Evolutionary conservation across 23 red algal species (phyloP), one percentile per base, ranked within the genome.

Genomic region (Pyropia haitanensis): DNA sequence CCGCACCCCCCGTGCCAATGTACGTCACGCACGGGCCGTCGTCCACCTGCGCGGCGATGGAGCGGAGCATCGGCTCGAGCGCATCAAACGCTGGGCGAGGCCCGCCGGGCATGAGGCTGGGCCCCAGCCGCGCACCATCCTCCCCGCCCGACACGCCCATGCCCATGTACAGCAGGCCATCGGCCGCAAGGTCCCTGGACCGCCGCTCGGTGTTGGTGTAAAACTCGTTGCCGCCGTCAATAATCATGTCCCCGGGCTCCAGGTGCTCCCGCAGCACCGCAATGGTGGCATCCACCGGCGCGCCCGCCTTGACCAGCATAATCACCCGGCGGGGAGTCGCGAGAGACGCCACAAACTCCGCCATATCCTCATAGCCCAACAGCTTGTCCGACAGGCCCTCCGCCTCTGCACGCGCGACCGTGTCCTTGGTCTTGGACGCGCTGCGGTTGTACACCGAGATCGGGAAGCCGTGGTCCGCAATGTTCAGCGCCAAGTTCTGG

Each of bases 51-150:
- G 93, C 93, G 50, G 85, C 87, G 49, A 97, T 73, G 31, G 73
- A 78, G 22, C 61, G 56, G 34, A 97, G 81, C 63, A 97, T 86
- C 20, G 67, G 67, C 49, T 68, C 73, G 27, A 97, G 46, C 13
- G 59, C 46, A 14, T 83, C 67, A 53, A 64, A 97, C 1, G 85
- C 83, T 23, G 58, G 32, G 46, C 63, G 39, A 25, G 84, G 71
- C 29, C 93, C 93, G 21, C 93, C 93, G 31, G 93, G 93, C 93
- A 97, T 97, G 33, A 97, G 63, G 52, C 80, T 88, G n/a, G 93
- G 93, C 2, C 93, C 93, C 51, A 76, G 65, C 13, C 93, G 79
- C 12, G 93, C 93, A 65, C 93, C 93, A n/a, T 97, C 93, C 58
- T 97, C 93, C 16, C 93, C 93, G 25, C 93, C 93, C 26, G 76